Percentiles rank a stretch among this genome's conserved stretches.
These are phyloP conservation scores for Rutidosis leptorrhynchoides DNA, from an alignment of 129 eudicot species.

Conservation along the genomic window DNA sequence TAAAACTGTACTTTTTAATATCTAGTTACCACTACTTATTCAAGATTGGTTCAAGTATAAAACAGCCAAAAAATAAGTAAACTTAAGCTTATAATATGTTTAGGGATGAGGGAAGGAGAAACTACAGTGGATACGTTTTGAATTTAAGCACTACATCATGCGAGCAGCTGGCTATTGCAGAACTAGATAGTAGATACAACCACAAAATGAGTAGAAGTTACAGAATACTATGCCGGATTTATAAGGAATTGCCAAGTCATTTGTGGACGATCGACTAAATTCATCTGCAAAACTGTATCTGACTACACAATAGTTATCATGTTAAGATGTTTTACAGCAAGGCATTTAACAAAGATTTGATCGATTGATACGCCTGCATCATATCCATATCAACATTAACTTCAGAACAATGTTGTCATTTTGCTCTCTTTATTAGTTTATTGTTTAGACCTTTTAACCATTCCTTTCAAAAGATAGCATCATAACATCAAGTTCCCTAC, in stretches of 20 bases:
- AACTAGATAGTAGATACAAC: neutral
- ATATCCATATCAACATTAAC: conserved; percentile 13
- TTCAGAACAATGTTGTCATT: conserved; percentile 3
- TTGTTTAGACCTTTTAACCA: conserved; percentile 8
- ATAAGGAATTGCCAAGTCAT: neutral
- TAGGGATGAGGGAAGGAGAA: neutral
- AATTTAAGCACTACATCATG: neutral
- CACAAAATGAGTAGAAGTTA: conserved; percentile 2
- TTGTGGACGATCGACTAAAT: neutral
- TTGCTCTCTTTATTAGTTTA: conserved; percentile 7
- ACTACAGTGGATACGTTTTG: neutral
- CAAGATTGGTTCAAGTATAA: conserved; percentile 1
- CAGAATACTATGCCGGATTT: conserved; percentile 4
- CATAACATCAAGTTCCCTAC: conserved; percentile 1
- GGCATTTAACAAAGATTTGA: conserved; percentile 17
- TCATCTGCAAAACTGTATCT: conserved; percentile 1
- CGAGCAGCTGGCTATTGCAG: neutral
- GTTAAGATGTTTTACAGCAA: neutral
- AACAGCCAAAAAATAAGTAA: conserved; percentile 8
- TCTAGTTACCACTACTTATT: neutral
- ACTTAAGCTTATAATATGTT: neutral
- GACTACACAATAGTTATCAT: neutral
- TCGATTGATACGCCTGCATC: neutral
- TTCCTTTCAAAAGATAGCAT: conserved; percentile 13
- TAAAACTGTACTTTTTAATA: conserved; percentile 5